Evolutionary conservation across 768 basidiomycete species (phyloP), one percentile per base, ranked within the genome.

Genomic region (Termitomyces sp.): DNA sequence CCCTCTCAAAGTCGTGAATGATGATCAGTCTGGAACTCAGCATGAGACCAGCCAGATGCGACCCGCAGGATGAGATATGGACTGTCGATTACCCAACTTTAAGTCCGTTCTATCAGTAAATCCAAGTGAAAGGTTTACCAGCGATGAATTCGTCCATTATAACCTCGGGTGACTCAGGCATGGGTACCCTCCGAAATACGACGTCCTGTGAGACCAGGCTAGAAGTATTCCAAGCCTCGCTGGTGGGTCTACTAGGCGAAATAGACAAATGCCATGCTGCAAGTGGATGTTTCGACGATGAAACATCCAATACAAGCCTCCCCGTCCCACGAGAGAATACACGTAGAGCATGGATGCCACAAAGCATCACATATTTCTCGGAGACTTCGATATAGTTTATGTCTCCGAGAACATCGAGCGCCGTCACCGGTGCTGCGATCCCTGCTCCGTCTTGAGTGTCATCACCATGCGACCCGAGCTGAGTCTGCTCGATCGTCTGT

Each of bases 381-480:
- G 76, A 78, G 52, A 91, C 67, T 60, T 91, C 89, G 32, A 90
- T 86, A 57, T 89, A 90, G 50, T 73, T 73, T 52, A 88, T 74
- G 11, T 67, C 58, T 3, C 74, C 78, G 16, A 80, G 66, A 7
- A 50, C 42, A 27, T 56, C 39, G 10, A 50, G 51, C 12, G 39
- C 32, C 15, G 36, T 39, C 22, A 27, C 36, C 15, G 7, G 7
- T 15, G 48, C 5, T n/a, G 4, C 40, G 6, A 13, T 15, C 5
- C 18, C 15, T n/a, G 23, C 15, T 20, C n/a, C 18, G 25, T 31
- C 18, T 3, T 36, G 20, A 20, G 41, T 33, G 20, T 35, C 52
- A 10, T 51, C 33, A 5, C 31, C 36, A 35, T 47, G 47, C 7
- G 29, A 45, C 22, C 46, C 44, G 3, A 44, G 50, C 55, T 80